Percentiles rank a stretch among this genome's conserved stretches.
These are phyloP conservation scores for Schoenoplectus tabernaemontani DNA, from an alignment of 202 grass and related monocot species.

Conservation along the genomic window DNA sequence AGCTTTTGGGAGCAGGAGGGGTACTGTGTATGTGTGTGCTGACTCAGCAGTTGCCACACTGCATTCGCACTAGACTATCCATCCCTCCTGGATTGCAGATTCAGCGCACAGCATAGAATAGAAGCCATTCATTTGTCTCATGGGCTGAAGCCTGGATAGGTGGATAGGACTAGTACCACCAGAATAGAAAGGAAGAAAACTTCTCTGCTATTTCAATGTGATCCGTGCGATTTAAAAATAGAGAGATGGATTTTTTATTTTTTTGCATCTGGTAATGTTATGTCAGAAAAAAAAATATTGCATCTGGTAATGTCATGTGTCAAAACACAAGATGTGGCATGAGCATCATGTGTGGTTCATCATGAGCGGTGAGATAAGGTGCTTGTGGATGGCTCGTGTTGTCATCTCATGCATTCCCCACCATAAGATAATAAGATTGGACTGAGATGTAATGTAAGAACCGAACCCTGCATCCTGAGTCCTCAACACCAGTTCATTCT, in stretches of 20 bases:
- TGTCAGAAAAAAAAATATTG: too few species aligned
- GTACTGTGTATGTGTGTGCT: not conserved
- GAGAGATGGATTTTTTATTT: too few species aligned
- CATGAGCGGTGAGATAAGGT: not conserved
- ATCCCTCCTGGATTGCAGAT: not conserved
- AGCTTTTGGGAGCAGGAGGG: not conserved
- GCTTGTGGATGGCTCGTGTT: conserved; percentile 14
- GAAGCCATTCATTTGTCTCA: not conserved
- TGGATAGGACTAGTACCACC: not conserved
- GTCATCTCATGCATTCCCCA: too few species aligned
- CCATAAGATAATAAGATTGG: too few species aligned
- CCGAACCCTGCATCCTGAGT: not conserved
- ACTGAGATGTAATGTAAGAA: not conserved
- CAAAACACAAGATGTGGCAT: too few species aligned
- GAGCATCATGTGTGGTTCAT: too few species aligned
- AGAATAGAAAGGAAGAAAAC: not conserved
- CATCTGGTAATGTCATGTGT: too few species aligned
- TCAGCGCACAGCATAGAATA: not conserved
- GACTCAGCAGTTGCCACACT: not conserved
- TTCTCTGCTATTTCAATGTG: not conserved
- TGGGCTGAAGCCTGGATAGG: not conserved
- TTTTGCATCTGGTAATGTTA: too few species aligned
- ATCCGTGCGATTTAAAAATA: not conserved
- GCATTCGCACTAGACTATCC: not conserved
- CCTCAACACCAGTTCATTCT: not conserved